Conservation (phyloP, 2,329 filamentous ascomycete species). For the Alternaria incomplexa region DNA sequence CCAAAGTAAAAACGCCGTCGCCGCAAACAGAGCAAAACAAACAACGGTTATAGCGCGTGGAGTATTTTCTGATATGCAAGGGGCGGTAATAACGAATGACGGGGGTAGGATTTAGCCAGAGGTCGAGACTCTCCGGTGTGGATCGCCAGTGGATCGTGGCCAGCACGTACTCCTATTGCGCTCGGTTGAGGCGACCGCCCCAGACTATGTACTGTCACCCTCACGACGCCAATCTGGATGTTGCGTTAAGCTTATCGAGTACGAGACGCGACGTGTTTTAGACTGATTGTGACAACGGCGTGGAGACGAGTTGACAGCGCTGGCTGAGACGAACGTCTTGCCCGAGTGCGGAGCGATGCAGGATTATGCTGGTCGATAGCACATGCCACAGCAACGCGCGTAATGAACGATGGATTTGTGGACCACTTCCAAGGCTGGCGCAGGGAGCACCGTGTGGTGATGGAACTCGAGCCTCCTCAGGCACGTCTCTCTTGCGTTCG, state of each 20-base stretch:
- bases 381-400: constrained; percentile 9
- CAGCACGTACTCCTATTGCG: constrained; percentile 11
- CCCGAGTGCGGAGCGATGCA: constrained; percentile 9
- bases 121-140: constrained; percentile 10
- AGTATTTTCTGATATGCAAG: constrained; percentile 6
- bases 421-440: not conserved
- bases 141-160: not conserved
- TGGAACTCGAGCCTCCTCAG: constrained; percentile 8
- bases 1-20: not conserved
- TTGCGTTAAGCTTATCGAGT: constrained; percentile 7
- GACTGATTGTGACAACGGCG: not conserved
- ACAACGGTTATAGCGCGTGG: constrained; percentile 2
- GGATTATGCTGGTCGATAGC: constrained; percentile 9
- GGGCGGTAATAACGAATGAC: constrained; percentile 13
- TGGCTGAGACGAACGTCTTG: constrained; percentile 17
- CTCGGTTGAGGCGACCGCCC: constrained; percentile 5
- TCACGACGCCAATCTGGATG: not conserved
- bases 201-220: constrained; percentile 8
- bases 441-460: constrained; percentile 8
- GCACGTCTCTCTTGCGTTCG: constrained; percentile 4
- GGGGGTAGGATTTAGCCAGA: constrained; percentile 13
- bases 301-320: constrained; percentile 2
- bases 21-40: not conserved
- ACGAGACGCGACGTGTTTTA: constrained; percentile 9
- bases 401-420: constrained; percentile 6